Evolutionary conservation across 164 flowering plant genomes (phyloP).

Genomic region (Chloranthus sessilifolius): DNA sequence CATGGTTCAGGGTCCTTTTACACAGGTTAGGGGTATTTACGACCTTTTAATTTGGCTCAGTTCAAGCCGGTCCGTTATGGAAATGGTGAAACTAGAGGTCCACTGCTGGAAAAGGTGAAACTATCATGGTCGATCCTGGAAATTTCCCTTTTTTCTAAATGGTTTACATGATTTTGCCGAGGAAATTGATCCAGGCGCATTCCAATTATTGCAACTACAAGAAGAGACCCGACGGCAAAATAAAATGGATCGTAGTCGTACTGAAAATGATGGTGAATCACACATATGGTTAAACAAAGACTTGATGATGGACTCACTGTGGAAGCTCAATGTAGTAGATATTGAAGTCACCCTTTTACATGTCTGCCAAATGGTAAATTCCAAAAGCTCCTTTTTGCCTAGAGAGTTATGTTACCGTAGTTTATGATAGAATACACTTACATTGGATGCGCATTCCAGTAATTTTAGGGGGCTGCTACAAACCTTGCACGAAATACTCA

Average conservation of each 20-base stretch:
- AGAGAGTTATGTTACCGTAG: not conserved
- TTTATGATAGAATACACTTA: not conserved
- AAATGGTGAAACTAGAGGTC: too few species aligned
- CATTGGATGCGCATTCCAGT: too few species aligned
- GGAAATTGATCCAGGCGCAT: conserved; percentile 57
- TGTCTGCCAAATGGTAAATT: conserved; percentile 87
- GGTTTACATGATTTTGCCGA: conserved; percentile 1
- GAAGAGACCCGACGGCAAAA: conserved; percentile 55
- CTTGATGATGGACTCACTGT: conserved; percentile 67
- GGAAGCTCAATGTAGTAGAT: conserved; percentile 94
- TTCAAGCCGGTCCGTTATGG: too few species aligned
- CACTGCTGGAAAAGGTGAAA: too few species aligned
- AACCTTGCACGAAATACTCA: too few species aligned
- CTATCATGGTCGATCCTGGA: too few species aligned
- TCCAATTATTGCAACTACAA: conserved; percentile 84
- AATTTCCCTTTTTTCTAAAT: too few species aligned
- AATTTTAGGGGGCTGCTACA: too few species aligned
- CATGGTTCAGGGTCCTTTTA: too few species aligned
- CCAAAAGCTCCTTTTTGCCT: not conserved
- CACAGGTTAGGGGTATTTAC: too few species aligned
- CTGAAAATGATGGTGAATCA: conserved; percentile 59
- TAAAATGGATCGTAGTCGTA: conserved; percentile 46
- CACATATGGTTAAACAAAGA: conserved; percentile 56
- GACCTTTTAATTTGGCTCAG: too few species aligned
- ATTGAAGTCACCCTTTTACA: conserved; percentile 83